phyloP scores from a whole-genome alignment of 257 asterid species.

The Penstemon newberryi region DNA sequence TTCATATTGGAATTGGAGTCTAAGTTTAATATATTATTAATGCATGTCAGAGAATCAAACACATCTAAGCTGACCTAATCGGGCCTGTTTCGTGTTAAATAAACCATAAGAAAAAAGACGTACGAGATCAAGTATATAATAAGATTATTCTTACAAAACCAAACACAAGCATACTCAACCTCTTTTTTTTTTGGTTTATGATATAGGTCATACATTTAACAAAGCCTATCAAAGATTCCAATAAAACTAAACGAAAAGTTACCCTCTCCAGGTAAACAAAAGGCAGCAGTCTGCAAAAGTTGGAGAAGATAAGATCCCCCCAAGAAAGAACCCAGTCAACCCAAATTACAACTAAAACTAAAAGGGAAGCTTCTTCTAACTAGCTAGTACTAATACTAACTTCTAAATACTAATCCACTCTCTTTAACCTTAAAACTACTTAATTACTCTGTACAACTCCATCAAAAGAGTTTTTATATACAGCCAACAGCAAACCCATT shows the following conservation, averaged over 20 bases:
- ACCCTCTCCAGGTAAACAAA: slow-evolving; percentile 31
- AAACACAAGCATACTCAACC: slow-evolving; percentile 31
- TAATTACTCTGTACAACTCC: slow-evolving; percentile 69
- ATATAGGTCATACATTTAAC: slow-evolving; percentile 33
- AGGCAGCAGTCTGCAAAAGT: slow-evolving; percentile 32
- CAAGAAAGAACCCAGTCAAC: slow-evolving; percentile 37
- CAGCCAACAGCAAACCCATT: slow-evolving; percentile 48
- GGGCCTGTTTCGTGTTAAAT: slow-evolving; percentile 14
- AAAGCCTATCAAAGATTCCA: slow-evolving; percentile 42
- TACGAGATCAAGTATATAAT: slow-evolving; percentile 8
- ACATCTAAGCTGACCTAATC: slow-evolving; percentile 25
- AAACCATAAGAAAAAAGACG: slow-evolving; percentile 8
- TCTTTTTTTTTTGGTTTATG: slow-evolving; percentile 14
- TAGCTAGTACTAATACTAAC: slow-evolving; percentile 32
- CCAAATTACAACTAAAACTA: slow-evolving; percentile 36
- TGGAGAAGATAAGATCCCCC: slow-evolving; percentile 28
- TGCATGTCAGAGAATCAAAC: slow-evolving; percentile 22
- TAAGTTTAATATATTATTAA: too few species aligned
- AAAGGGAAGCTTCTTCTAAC: slow-evolving; percentile 43
- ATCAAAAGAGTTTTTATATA: slow-evolving; percentile 43
- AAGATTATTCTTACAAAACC: slow-evolving; percentile 31
- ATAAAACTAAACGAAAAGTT: slow-evolving; percentile 46
- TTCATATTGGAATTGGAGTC: slow-evolving; percentile 1
- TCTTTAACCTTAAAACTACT: slow-evolving; percentile 29
- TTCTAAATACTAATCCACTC: slow-evolving; percentile 29